Conservation (phyloP, 2,329 filamentous ascomycete species). For the Pezicula neosporulosa region DNA sequence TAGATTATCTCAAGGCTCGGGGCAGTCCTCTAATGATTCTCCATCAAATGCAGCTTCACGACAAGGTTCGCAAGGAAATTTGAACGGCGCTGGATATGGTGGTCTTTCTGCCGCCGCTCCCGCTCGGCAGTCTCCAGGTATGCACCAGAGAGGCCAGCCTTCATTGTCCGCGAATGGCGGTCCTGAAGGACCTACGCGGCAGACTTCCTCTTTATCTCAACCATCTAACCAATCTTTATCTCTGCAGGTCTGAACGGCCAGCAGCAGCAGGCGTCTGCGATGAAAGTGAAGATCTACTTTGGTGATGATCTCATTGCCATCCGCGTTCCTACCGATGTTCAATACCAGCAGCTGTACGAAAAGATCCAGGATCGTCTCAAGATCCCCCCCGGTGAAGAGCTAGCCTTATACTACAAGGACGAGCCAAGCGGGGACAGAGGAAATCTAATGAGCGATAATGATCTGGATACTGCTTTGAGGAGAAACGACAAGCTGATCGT, state of each 20-base stretch:
- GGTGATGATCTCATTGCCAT: constrained; percentile 90
- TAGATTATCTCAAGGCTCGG: constrained; percentile 67
- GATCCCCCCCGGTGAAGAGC: constrained; percentile 62
- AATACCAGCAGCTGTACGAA: constrained; percentile 72
- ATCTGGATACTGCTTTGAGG: constrained; percentile 75
- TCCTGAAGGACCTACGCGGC: constrained; percentile 20
- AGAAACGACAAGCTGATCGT: constrained; percentile 86
- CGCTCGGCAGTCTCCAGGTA: constrained; percentile 20
- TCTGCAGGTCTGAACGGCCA: constrained; percentile 38
- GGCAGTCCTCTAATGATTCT: constrained; percentile 62
- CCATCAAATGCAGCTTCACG: constrained; percentile 56
- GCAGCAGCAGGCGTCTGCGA: constrained; percentile 40
- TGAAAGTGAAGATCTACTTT: constrained; percentile 96
- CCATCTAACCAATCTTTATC: constrained; percentile 55
- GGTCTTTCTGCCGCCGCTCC: constrained; percentile 51
- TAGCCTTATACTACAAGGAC: constrained; percentile 83
- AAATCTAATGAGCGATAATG: constrained; percentile 72
- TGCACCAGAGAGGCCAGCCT: constrained; percentile 33
- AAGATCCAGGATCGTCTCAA: constrained; percentile 84
- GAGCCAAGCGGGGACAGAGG: constrained; percentile 67
- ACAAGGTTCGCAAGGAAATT: constrained; percentile 62
- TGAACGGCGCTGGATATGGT: constrained; percentile 54
- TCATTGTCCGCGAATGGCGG: constrained; percentile 25
- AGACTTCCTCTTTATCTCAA: constrained; percentile 38
- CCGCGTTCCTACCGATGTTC: constrained; percentile 78